Conservation (phyloP, 176 grass and related monocot species). For the bread wheat (Triticum aestivum) region DNA sequence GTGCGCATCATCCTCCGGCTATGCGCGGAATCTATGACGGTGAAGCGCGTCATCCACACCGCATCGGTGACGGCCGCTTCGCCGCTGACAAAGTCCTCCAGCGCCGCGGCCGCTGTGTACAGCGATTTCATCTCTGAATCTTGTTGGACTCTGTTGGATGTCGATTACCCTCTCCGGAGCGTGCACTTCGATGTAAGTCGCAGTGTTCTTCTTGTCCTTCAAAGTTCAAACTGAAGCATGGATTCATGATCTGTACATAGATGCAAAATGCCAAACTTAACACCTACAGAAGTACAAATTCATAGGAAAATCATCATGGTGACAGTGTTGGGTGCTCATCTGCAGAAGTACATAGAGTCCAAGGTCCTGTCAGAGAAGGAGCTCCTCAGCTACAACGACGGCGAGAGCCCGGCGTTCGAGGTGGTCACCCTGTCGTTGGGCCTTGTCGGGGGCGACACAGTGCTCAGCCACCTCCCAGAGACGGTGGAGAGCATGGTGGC, state of each 20-base stretch:
- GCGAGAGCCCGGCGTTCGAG: slow-evolving; percentile 26
- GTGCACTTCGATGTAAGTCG: slow-evolving; percentile 21
- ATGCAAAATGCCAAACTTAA: neutral
- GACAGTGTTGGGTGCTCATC: neutral
- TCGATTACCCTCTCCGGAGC: slow-evolving; percentile 29
- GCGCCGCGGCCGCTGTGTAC: neutral
- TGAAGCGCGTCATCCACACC: slow-evolving; percentile 70
- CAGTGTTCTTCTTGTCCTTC: neutral
- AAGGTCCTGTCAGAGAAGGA: slow-evolving; percentile 44
- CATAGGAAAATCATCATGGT: neutral
- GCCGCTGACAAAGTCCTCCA: slow-evolving; percentile 33
- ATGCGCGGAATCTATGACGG: slow-evolving; percentile 49
- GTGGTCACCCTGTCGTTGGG: slow-evolving; percentile 53
- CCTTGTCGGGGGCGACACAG: slow-evolving; percentile 43
- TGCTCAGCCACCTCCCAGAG: neutral
- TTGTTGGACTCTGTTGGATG: slow-evolving; percentile 43
- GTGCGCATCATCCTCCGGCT: slow-evolving; percentile 39
- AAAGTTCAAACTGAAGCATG: neutral
- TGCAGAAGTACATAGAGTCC: slow-evolving; percentile 23
- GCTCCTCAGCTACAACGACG: slow-evolving; percentile 37
- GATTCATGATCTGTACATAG: neutral
- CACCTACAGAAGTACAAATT: neutral
- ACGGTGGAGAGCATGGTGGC: slow-evolving; percentile 5
- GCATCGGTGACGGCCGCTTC: slow-evolving; percentile 48
- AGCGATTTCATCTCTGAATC: slow-evolving; percentile 50